Evolutionary conservation across 108 stramenopile species (phyloP), one percentile per base, ranked within the genome.

Genomic region (Nitzschia sp.): DNA sequence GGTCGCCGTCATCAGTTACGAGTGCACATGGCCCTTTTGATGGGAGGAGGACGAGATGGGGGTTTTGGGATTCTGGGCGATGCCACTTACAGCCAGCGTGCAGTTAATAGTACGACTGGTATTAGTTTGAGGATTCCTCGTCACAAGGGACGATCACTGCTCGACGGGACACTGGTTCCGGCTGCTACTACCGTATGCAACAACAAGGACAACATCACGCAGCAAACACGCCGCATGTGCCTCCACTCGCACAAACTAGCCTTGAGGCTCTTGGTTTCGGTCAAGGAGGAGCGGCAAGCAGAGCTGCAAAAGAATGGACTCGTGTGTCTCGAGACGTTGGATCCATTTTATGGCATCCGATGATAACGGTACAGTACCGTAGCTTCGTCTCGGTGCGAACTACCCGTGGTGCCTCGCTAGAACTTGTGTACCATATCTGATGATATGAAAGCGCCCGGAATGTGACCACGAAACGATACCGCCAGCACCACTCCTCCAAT

Each of bases 1-100:
- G 97, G 97, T n/a, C 82, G 98, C 25, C 77, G 96, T 21, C 98
- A 98, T 77, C 97, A 98, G 77, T 76, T 98, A 19, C 79, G 98
- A 15, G 70, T 97, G 11, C 98, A 98, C 69, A 79, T 85, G 66
- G 83, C 86, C 26, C 65, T 83, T 36, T 48, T 88, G 29, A 4
- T 51, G 8, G 19, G 19, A 51, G 38, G 38, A 9, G 70, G 83
- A 15, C n/a, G n/a, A n/a, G n/a, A n/a, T n/a, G n/a, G n/a, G n/a
- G 96, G 96, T 18, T 88, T 83, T 81, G 90, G 95, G 0, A 98
- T 98, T 51, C 66, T 96, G 6, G 98, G 98, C 1, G 98, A 98
- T 78, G 80, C 76, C 15, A 88, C 95, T 8, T 97, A 98, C 58
- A 25, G 46, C 2, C 36, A 9, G 11, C 81, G 76, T 35, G 54